Percentiles rank a stretch among this genome's conserved stretches.
phyloP scores from a whole-genome alignment of 2,329 filamentous ascomycete species.

The Arthrobotrys pseudoclavata region DNA sequence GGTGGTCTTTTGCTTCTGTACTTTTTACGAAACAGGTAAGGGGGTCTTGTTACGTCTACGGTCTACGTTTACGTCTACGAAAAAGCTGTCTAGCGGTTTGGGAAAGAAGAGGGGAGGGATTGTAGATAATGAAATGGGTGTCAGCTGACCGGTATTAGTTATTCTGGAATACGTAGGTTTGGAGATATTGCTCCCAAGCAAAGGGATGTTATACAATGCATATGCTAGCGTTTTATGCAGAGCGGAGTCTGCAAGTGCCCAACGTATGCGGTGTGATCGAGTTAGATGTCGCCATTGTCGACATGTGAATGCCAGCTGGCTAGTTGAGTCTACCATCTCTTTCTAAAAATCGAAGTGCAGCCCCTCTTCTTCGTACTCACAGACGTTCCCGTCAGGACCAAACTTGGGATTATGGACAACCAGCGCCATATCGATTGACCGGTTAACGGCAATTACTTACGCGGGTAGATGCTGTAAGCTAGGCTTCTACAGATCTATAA shows the following conservation, averaged over 20 bases:
- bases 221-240: too few relatives aligned
- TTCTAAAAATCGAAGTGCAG: too few relatives aligned
- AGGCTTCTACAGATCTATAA: not conserved
- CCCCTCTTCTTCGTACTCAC: not conserved
- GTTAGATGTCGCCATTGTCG: constrained; percentile 11
- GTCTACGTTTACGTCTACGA: not conserved
- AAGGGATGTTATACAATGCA: too few relatives aligned
- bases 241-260: too few relatives aligned
- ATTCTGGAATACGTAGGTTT: too few relatives aligned
- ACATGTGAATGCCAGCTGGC: constrained; percentile 22
- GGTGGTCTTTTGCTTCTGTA: not conserved
- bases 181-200: too few relatives aligned
- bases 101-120: too few relatives aligned
- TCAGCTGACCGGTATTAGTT: too few relatives aligned
- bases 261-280: not conserved
- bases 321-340: not conserved
- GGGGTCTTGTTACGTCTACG: not conserved
- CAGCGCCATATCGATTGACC: constrained; percentile 5
- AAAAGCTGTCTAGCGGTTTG: too few relatives aligned
- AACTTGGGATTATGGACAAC: not conserved
- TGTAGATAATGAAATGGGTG: too few relatives aligned
- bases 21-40: not conserved
- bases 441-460: not conserved
- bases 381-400: not conserved
- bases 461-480: not conserved